Percentiles rank a stretch among this genome's conserved stretches.
Evolutionary conservation across 306 rosid species (phyloP).

Genomic region (Quercus parvula): DNA sequence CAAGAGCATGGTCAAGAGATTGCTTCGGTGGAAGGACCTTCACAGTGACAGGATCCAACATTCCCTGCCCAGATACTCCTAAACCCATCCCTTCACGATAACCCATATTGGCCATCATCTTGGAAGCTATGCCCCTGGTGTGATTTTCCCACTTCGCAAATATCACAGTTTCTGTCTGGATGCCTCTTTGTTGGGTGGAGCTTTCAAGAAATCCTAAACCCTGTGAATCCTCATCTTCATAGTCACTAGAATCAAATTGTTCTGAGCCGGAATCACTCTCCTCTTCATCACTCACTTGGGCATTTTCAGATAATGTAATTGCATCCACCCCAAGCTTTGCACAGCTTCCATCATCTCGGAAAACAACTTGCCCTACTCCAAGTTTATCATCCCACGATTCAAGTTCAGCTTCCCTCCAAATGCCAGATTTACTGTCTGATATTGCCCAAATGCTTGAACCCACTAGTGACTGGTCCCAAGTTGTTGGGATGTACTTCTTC

Average conservation of each 20-base stretch:
- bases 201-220: conserved; percentile 86
- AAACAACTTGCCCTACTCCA: conserved; percentile 74
- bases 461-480: conserved; percentile 66
- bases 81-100: conserved; percentile 86
- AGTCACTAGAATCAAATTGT: conserved; percentile 58
- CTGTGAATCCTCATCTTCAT: conserved; percentile 53
- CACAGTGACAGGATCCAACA: conserved; percentile 66
- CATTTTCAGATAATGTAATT: conserved; percentile 61
- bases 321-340: conserved; percentile 60
- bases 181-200: conserved; percentile 61
- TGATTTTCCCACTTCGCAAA: conserved; percentile 99
- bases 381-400: conserved; percentile 74
- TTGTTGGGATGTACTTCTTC: conserved; percentile 61
- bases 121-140: conserved; percentile 91
- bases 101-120: conserved; percentile 99
- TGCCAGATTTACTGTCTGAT: conserved; percentile 52
- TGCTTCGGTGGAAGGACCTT: conserved; percentile 84
- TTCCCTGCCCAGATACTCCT: conserved; percentile 90
- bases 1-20: conserved; percentile 83
- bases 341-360: conserved; percentile 77
- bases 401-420: conserved; percentile 93
- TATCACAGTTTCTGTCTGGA: conserved; percentile 75
- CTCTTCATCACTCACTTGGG: conserved; percentile 46
- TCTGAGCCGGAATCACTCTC: conserved; percentile 62
- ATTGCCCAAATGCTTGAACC: conserved; percentile 84